Conservation (phyloP, 148 eudicot species). For the Rhododendron williamsianum region DNA sequence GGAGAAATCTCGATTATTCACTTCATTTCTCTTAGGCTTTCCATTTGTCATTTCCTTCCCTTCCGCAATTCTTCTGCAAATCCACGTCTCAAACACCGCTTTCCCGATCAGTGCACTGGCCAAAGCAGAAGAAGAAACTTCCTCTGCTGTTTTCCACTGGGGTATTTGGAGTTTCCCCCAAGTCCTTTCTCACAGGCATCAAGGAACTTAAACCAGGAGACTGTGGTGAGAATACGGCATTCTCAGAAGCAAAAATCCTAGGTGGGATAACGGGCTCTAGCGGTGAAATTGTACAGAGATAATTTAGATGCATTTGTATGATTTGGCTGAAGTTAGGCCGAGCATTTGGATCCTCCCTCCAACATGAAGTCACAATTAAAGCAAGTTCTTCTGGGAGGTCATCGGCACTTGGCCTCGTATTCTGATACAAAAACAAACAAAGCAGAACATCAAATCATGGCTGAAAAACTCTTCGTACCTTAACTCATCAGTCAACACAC, state of each 20-base stretch:
- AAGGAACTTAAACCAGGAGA: slow-evolving; percentile 89
- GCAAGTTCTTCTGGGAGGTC: slow-evolving; percentile 80
- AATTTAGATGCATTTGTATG: slow-evolving; percentile 74
- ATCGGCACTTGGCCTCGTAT: slow-evolving; percentile 82
- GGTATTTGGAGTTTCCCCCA: slow-evolving; percentile 52
- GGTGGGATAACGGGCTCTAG: slow-evolving; percentile 57
- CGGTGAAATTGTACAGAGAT: slow-evolving; percentile 47
- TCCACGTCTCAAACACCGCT: background rate
- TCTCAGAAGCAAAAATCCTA: slow-evolving; percentile 56
- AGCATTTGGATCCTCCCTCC: slow-evolving; percentile 77
- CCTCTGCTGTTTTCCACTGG: slow-evolving; percentile 44
- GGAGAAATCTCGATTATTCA: background rate
- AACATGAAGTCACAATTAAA: slow-evolving; percentile 68
- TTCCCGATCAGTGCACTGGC: slow-evolving; percentile 32
- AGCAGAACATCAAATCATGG: background rate
- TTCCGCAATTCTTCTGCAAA: background rate
- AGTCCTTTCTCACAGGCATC: slow-evolving; percentile 54
- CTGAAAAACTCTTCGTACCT: background rate
- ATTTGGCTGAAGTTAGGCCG: slow-evolving; percentile 85
- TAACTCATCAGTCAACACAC: background rate
- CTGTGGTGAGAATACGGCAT: slow-evolving; percentile 71
- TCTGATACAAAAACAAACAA: slow-evolving; percentile 34
- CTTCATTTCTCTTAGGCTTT: background rate
- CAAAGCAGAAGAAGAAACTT: slow-evolving; percentile 67
- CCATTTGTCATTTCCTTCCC: background rate